A percentile compares a stretch with the other conserved stretches of the same genome.
These are phyloP conservation scores for Panicum hallii DNA, from an alignment of 202 grass and related monocot species.

Conservation along the genomic window DNA sequence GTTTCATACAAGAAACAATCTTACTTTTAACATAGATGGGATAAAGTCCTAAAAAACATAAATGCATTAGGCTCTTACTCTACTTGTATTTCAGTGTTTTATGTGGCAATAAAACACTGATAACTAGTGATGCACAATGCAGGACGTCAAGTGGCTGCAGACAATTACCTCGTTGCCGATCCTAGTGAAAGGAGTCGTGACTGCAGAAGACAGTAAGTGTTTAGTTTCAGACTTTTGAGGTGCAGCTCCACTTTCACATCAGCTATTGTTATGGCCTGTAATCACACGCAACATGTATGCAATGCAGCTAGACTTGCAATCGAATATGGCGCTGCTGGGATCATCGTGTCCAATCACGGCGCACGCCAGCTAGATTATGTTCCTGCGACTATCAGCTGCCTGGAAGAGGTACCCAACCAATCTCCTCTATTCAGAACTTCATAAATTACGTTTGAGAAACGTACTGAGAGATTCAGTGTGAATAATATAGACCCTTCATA, in stretches of 20 bases:
- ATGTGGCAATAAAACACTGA: conserved; percentile 10
- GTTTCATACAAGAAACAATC: not conserved
- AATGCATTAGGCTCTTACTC: not conserved
- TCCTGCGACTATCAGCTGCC: conserved; percentile 86
- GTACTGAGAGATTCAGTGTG: not conserved
- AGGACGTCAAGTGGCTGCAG: conserved; percentile 94
- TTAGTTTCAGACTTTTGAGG: conserved; percentile 26
- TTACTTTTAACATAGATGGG: not conserved
- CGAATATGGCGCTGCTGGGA: conserved; percentile 68
- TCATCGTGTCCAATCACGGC: conserved; percentile 97
- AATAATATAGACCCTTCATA: not conserved
- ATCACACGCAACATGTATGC: not conserved
- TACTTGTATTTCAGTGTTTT: conserved; percentile 7
- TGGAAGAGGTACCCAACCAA: conserved; percentile 73
- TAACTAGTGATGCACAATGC: conserved; percentile 1
- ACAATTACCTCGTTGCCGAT: conserved; percentile 89
- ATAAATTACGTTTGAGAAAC: not conserved
- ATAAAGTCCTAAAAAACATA: not conserved
- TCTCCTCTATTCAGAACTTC: not conserved
- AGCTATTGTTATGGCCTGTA: not conserved
- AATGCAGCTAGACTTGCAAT: conserved; percentile 79
- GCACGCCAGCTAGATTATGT: conserved; percentile 93
- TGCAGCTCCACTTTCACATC: not conserved
- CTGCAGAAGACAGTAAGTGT: conserved; percentile 85
- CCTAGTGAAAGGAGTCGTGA: conserved; percentile 88